Percentiles rank a stretch among this genome's conserved stretches.
Evolutionary conservation across 2,329 filamentous ascomycete species (phyloP).

Genomic region (Penicillium polonicum): DNA sequence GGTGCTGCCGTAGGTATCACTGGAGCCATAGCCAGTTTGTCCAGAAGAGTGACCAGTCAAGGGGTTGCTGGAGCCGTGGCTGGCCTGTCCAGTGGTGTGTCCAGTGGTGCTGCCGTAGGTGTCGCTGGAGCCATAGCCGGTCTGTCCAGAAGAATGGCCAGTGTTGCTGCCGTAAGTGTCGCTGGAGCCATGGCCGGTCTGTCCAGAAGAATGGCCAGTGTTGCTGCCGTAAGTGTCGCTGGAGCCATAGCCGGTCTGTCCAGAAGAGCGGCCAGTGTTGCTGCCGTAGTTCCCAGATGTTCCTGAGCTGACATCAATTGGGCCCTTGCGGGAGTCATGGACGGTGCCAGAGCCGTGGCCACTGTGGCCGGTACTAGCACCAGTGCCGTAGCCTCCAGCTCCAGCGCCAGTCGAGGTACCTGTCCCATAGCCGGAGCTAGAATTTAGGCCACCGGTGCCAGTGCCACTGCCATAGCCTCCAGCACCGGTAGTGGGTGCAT

Average conservation of each 20-base stretch:
- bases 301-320: background rate
- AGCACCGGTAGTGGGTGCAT: background rate
- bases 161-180: background rate
- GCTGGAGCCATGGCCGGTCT: background rate
- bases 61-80: background rate
- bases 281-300: slow-evolving; percentile 2
- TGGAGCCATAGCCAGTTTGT: background rate
- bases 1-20: background rate
- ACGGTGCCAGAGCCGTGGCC: background rate
- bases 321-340: slow-evolving; percentile 4
- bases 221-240: background rate
- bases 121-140: background rate
- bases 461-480: background rate
- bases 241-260: background rate
- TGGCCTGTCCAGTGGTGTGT: background rate
- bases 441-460: background rate
- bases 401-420: background rate
- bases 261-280: background rate
- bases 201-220: background rate
- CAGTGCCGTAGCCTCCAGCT: background rate
- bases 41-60: background rate
- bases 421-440: background rate
- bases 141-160: background rate
- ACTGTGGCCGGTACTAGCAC: background rate
- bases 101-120: background rate